phyloP scores from a whole-genome alignment of 345 rosid species.

The Acer campestre region DNA sequence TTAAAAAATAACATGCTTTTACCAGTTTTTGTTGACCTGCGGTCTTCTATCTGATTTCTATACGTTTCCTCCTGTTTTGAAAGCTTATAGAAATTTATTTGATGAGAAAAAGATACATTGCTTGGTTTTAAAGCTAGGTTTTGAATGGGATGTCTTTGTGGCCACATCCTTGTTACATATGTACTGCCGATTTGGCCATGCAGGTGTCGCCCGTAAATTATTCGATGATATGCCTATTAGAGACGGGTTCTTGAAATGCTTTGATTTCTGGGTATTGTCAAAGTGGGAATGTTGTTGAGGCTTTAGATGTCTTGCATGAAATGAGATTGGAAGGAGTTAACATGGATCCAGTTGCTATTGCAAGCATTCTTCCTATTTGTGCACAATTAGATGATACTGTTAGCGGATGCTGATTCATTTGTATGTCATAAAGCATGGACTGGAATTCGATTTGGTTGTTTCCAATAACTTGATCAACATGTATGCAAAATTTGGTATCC shows the following conservation, averaged over 20 bases:
- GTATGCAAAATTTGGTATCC: slow-evolving; percentile 46
- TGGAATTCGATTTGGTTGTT: slow-evolving; percentile 46
- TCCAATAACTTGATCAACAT: slow-evolving; percentile 57
- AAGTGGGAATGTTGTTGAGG: slow-evolving; percentile 49
- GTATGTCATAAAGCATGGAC: slow-evolving; percentile 44
- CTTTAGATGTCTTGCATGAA: slow-evolving; percentile 36
- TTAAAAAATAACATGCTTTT: too few relatives aligned
- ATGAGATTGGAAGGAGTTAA: slow-evolving; percentile 44
- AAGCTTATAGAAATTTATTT: slow-evolving; percentile 47
- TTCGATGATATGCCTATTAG: slow-evolving; percentile 53
- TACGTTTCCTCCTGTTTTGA: slow-evolving; percentile 58
- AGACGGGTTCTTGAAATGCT: slow-evolving; percentile 65
- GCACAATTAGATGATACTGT: slow-evolving; percentile 41
- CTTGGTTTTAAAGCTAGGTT: slow-evolving; percentile 57
- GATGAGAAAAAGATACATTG: slow-evolving; percentile 58
- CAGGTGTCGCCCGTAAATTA: slow-evolving; percentile 37
- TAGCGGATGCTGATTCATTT: slow-evolving; percentile 44
- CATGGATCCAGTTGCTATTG: slow-evolving; percentile 55
- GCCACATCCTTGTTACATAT: slow-evolving; percentile 57
- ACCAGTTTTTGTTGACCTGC: slow-evolving; percentile 37
- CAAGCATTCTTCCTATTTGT: slow-evolving; percentile 57
- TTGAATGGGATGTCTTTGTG: slow-evolving; percentile 60
- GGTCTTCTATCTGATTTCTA: slow-evolving; percentile 62
- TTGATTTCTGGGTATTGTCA: slow-evolving; percentile 68
- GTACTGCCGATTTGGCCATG: slow-evolving; percentile 42